Evolutionary conservation across 1,284 basidiomycete genomes (phyloP).

Genomic region (Chalciporus sp.): DNA sequence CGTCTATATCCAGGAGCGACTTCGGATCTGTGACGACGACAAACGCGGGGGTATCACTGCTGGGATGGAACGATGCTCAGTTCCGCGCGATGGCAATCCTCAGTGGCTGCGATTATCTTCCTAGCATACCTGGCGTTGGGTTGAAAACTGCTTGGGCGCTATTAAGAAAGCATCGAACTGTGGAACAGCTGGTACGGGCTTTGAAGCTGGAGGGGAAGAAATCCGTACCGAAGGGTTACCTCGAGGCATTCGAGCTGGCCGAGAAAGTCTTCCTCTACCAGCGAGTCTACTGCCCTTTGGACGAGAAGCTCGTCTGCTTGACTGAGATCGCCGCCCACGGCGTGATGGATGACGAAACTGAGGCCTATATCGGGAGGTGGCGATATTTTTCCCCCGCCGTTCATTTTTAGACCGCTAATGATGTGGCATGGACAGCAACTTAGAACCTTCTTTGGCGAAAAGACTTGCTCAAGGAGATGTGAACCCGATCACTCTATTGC

Average conservation of each 20-base stretch:
- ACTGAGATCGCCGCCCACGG: constrained; percentile 55
- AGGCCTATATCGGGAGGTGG: constrained; percentile 79
- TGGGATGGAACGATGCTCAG: constrained; percentile 87
- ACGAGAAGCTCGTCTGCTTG: constrained; percentile 69
- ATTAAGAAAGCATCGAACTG: constrained; percentile 83
- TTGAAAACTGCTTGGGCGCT: constrained; percentile 92
- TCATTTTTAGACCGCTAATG: constrained; percentile 12
- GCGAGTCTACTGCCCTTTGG: constrained; percentile 83
- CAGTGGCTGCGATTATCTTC: constrained; percentile 96
- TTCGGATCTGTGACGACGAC: constrained; percentile 69
- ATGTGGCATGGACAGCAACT: constrained; percentile 44
- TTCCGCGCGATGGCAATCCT: constrained; percentile 97
- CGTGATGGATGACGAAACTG: constrained; percentile 59
- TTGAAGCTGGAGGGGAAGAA: constrained; percentile 87
- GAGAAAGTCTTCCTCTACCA: constrained; percentile 96
- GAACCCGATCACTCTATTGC: constrained; percentile 73
- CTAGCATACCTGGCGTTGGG: constrained; percentile 92
- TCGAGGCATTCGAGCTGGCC: constrained; percentile 72
- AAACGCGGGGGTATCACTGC: constrained; percentile 70
- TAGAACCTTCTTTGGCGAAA: constrained; percentile 61
- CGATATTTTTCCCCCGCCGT: constrained; percentile 6
- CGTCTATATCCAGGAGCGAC: constrained; percentile 77
- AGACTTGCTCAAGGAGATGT: constrained; percentile 75
- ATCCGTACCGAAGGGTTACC: constrained; percentile 76
- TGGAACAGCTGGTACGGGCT: constrained; percentile 84